phyloP scores from a whole-genome alignment of 2,329 filamentous ascomycete genomes.

The Zasmidium citrigriseum region DNA sequence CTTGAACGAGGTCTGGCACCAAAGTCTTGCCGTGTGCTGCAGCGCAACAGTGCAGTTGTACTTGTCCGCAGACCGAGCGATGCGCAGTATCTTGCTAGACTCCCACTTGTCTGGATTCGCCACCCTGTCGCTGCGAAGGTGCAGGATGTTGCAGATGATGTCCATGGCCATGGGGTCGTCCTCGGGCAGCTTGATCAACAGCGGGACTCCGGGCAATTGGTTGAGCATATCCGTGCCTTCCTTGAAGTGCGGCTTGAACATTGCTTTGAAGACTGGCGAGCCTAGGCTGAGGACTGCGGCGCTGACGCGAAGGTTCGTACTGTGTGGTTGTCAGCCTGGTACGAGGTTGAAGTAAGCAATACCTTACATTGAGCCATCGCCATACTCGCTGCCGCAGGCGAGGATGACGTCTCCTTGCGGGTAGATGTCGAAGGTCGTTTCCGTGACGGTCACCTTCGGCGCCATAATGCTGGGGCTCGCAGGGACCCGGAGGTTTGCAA shows the following conservation, averaged over 20 bases:
- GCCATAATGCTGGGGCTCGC: no score
- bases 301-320: slow-evolving; percentile 3
- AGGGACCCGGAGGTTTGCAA: no score
- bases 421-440: no score
- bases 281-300: slow-evolving; percentile 10
- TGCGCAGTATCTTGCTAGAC: no score
- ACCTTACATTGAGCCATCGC: neutral
- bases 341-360: neutral
- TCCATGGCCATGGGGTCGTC: slow-evolving; percentile 10
- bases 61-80: no score
- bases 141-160: slow-evolving; percentile 12
- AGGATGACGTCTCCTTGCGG: slow-evolving; percentile 1
- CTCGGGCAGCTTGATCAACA: no score
- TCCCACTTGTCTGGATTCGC: no score
- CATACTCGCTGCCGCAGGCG: neutral
- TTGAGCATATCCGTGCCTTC: slow-evolving; percentile 5
- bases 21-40: no score
- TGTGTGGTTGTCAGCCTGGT: neutral
- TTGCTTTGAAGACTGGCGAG: slow-evolving; percentile 18
- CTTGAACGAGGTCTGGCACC: no score
- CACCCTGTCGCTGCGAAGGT: slow-evolving; percentile 7
- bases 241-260: slow-evolving; percentile 13
- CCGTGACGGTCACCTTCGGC: no score
- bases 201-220: slow-evolving; percentile 11
- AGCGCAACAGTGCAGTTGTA: no score